A percentile compares a stretch with the other conserved stretches of the same genome.
Conservation (phyloP, 208 protist genomes). For the Acanthamoeba castellanii region DNA sequence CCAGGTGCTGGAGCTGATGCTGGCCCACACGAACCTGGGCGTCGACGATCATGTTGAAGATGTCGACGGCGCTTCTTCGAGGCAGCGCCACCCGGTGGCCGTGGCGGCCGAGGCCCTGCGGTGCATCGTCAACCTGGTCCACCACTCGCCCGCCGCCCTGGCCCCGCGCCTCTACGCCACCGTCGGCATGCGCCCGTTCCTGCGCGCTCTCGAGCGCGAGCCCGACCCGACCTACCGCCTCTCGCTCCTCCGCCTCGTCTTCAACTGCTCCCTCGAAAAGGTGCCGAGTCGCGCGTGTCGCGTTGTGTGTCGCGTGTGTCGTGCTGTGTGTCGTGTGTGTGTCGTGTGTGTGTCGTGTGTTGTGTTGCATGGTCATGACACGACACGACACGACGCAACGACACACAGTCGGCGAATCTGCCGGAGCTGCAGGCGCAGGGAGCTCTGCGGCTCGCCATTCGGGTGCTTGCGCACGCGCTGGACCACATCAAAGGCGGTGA, state of each 20-base stretch:
- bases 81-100: not conserved
- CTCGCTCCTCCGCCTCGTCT: not conserved
- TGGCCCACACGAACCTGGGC: not conserved
- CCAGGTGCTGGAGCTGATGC: constrained; percentile 7
- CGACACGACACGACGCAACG: constrained; percentile 9
- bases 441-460: not conserved
- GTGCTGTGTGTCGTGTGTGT: not conserved
- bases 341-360: not conserved
- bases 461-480: not conserved
- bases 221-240: not conserved
- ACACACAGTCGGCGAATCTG: not conserved
- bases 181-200: not conserved
- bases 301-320: not conserved
- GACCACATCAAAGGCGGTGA: not conserved
- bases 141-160: not conserved
- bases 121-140: not conserved
- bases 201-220: not conserved
- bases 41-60: not conserved
- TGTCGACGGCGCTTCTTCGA: not conserved
- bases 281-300: not conserved
- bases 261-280: constrained; percentile 47
- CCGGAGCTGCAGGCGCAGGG: not conserved
- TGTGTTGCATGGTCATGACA: not conserved
- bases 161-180: not conserved
- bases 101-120: not conserved